Percentiles rank a stretch among this genome's conserved stretches.
phyloP scores from a whole-genome alignment of 495 filamentous ascomycete species.

The Pseudevernia furfuracea region DNA sequence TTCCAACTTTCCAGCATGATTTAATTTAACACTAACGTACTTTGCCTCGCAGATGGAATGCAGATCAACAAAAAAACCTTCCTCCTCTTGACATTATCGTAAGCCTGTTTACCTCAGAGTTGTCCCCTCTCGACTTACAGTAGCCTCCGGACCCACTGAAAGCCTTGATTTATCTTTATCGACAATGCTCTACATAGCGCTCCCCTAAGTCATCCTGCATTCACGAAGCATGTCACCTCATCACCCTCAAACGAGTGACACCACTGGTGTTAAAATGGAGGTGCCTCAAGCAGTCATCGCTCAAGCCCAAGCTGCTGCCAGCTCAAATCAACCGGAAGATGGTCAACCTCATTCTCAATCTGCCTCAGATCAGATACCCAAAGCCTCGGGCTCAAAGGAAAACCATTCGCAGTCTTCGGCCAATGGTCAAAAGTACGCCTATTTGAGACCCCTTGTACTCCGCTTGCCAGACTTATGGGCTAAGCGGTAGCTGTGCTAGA shows the following conservation, averaged over 20 bases:
- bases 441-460: background rate
- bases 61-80: background rate
- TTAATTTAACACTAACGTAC: no score
- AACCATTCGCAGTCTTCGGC: background rate
- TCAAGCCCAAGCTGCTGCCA: slow-evolving; percentile 33
- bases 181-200: background rate
- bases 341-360: background rate
- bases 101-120: no score
- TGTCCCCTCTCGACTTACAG: background rate
- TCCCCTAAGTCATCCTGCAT: background rate
- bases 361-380: background rate
- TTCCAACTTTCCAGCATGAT: no score
- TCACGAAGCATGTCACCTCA: background rate
- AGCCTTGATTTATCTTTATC: background rate
- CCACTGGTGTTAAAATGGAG: background rate
- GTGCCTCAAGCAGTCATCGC: slow-evolving; percentile 29
- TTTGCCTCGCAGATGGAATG: no score
- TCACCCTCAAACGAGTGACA: background rate
- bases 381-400: background rate
- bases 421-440: slow-evolving; percentile 6
- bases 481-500: slow-evolving; percentile 2
- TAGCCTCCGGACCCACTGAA: background rate
- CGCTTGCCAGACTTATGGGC: background rate
- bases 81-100: background rate
- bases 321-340: slow-evolving; percentile 22